These are phyloP conservation scores for Linum lewisii DNA, from an alignment of 345 rosid species.

Conservation along the genomic window DNA sequence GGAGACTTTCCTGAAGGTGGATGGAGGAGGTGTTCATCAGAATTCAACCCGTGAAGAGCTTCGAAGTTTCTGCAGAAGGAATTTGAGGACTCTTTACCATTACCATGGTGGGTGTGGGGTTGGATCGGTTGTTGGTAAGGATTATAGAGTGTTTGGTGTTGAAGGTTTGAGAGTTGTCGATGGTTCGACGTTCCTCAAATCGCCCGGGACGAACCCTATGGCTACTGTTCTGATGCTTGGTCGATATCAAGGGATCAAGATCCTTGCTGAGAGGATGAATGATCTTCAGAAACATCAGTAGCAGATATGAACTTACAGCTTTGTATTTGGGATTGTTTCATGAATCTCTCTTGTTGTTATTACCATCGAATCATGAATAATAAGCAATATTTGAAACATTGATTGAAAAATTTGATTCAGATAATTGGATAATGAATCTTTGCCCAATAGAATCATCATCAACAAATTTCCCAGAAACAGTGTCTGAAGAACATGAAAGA, in stretches of 20 bases:
- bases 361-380: too few species aligned
- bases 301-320: neutral
- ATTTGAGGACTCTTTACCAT: constrained; percentile 62
- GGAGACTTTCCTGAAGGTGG: constrained; percentile 33
- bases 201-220: constrained; percentile 7
- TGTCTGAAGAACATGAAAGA: too few species aligned
- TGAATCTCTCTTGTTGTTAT: too few species aligned
- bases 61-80: constrained; percentile 42
- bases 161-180: constrained; percentile 2
- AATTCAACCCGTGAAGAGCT: constrained; percentile 26
- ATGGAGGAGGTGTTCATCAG: constrained; percentile 17
- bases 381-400: too few species aligned
- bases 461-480: too few species aligned
- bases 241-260: constrained; percentile 1
- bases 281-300: neutral
- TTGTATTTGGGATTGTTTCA: too few species aligned
- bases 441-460: too few species aligned
- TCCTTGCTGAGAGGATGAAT: neutral
- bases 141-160: constrained; percentile 37
- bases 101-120: constrained; percentile 56
- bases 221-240: constrained; percentile 4
- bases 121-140: constrained; percentile 51
- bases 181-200: constrained; percentile 2
- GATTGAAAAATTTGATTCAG: too few species aligned
- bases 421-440: too few species aligned